Evolutionary conservation across 305 asterid genomes (phyloP), one percentile per base, ranked within the genome.

Genomic region (Solanum hybrid): DNA sequence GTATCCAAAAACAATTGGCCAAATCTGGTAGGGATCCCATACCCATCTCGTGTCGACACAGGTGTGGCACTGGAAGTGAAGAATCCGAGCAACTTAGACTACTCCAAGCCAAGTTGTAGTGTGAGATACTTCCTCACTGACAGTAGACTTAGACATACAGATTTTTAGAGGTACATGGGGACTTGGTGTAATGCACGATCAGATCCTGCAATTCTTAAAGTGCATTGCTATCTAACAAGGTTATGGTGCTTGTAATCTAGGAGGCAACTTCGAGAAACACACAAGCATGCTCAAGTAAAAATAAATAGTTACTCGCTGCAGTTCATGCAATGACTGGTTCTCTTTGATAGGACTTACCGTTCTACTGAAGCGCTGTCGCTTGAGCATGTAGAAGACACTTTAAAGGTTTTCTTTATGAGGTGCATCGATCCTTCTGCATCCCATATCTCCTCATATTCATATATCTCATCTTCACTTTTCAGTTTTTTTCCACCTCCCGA

Each of bases 381-480:
- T 37, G 91, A 74, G 90, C 76, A 13, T 11, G 91, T 69, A 13
- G 93, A 76, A 28, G 94, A 92, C 86, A 91, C 91, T 89, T 94
- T 95, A 77, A 92, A 92, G 78, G 95, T 79, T 94, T 96, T 94
- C 94, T 94, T 96, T 94, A 97, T 93, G 24, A 97, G 98, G 95
- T 98, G 99, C 98, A 98, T 97, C 7, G 98, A 89, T 86, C 99
- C 99, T 93, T 98, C 99, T 11, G 99, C 97, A 92, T 95, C 99
- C 99, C 99, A 98, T 22, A 97, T 89, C 93, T 94, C 97, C 92
- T 98, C 99, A 88, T 97, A 97, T 93, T 98, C 98, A 79, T 94
- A 95, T 69, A 91, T 91, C 81, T 96, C 99, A 77, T 97, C 99
- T 34, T 97, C 99, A 13, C 92, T 94, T 92, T 98, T 98, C 93